These are phyloP conservation scores for Monilinia laxa DNA, from an alignment of 2,329 filamentous ascomycete species.

Conservation along the genomic window DNA sequence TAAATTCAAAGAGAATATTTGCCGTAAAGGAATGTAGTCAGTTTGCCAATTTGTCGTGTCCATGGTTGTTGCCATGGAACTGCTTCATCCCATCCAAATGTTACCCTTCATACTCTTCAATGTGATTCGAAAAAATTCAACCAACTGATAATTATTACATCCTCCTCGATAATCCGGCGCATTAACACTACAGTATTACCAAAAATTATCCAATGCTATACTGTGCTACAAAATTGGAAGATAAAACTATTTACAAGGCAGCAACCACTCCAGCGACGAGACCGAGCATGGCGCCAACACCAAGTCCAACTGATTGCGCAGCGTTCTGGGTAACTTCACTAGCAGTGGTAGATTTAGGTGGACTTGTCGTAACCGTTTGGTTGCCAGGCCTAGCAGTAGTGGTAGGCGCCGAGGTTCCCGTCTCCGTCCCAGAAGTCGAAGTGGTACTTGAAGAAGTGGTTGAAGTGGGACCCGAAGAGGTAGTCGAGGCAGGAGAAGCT, in stretches of 20 bases:
- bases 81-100: neutral
- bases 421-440: neutral
- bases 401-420: neutral
- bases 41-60: neutral
- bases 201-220: constrained; percentile 1
- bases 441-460: neutral
- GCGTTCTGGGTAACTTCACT: constrained; percentile 3
- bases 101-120: neutral
- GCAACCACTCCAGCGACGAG: constrained; percentile 3
- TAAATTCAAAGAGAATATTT: neutral
- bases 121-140: neutral
- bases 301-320: constrained; percentile 7
- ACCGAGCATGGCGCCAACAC: constrained; percentile 12
- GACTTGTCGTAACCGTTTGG: neutral
- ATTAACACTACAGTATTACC: neutral
- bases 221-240: neutral
- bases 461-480: constrained; percentile 1
- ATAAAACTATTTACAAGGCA: constrained; percentile 11
- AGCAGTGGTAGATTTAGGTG: neutral
- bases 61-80: neutral
- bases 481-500: neutral
- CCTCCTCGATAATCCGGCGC: neutral
- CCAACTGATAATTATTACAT: neutral
- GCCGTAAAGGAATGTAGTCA: constrained; percentile 4
- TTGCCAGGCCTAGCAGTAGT: neutral